Evolutionary conservation across 1,284 basidiomycete genomes (phyloP).

Genomic region (Cutaneotrichosporon mucoides): DNA sequence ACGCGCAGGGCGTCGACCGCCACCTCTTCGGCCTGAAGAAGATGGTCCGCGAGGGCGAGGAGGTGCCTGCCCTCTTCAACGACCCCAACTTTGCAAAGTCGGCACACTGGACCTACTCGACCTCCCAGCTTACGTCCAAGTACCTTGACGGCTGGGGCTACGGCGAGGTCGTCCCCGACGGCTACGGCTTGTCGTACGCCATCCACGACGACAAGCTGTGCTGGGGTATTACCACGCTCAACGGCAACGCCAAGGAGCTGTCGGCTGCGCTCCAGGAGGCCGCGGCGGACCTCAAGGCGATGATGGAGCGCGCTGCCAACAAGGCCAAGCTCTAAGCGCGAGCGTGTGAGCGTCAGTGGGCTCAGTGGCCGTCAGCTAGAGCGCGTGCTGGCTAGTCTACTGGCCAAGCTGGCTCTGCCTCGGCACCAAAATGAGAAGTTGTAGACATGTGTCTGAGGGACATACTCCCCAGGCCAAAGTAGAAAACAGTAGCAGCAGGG

Average conservation of each 20-base stretch:
- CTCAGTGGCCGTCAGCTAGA: too few species aligned
- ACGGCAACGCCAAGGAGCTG: slow-evolving; percentile 59
- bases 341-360: background rate
- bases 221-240: slow-evolving; percentile 87
- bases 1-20: slow-evolving; percentile 91
- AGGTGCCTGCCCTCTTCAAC: slow-evolving; percentile 69
- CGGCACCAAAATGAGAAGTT: background rate
- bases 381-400: too few species aligned
- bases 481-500: slow-evolving; percentile 73
- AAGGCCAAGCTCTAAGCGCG: slow-evolving; percentile 27
- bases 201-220: slow-evolving; percentile 83
- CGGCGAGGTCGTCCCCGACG: slow-evolving; percentile 89
- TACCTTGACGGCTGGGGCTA: slow-evolving; percentile 96
- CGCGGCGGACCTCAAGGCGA: slow-evolving; percentile 66
- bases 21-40: slow-evolving; percentile 93
- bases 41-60: slow-evolving; percentile 70
- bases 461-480: slow-evolving; percentile 6
- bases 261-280: slow-evolving; percentile 72
- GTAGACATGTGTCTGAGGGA: background rate
- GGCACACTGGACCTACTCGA: slow-evolving; percentile 87
- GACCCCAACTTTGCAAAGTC: slow-evolving; percentile 70
- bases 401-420: too few species aligned
- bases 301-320: slow-evolving; percentile 65
- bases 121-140: slow-evolving; percentile 76
- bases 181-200: slow-evolving; percentile 88